Evolutionary conservation across 768 basidiomycete genomes (phyloP).

Genomic region (Amanita rubescens): DNA sequence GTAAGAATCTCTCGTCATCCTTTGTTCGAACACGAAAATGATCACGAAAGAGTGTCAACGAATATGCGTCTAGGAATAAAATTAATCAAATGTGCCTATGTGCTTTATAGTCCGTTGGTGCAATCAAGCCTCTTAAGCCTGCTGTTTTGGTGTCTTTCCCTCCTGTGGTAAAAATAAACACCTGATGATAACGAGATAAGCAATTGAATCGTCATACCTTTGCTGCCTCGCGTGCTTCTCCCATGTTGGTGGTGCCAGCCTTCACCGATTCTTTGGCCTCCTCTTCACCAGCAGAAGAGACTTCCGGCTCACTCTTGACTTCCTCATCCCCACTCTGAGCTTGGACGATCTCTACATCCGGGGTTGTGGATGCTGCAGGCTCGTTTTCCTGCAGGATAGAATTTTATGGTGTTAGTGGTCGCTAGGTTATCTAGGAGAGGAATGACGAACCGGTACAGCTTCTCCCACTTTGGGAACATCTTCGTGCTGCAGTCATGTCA

Average conservation of each 20-base stretch:
- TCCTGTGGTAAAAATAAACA: neutral
- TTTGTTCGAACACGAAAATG: too few species aligned
- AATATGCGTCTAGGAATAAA: neutral
- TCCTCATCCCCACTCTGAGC: neutral
- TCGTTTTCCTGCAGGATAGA: neutral
- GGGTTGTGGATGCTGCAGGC: neutral
- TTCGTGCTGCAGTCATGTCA: conserved; percentile 6
- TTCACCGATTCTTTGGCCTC: neutral
- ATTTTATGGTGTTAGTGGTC: neutral
- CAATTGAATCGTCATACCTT: neutral
- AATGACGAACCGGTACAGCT: conserved; percentile 1
- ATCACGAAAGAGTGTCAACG: too few species aligned
- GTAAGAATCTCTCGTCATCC: too few species aligned
- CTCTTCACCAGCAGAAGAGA: neutral
- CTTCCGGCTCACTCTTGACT: neutral
- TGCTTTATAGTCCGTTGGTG: neutral
- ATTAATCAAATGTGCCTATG: neutral
- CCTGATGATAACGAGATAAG: neutral
- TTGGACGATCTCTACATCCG: neutral
- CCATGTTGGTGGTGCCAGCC: neutral
- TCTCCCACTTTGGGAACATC: conserved; percentile 11
- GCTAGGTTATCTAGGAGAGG: neutral
- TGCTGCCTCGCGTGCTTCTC: neutral
- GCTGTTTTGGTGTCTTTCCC: neutral
- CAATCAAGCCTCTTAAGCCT: neutral